Percentiles rank a stretch among this genome's conserved stretches.
Evolutionary conservation across 2,329 filamentous ascomycete species (phyloP).

Genomic region (Emydomyces testavorans): DNA sequence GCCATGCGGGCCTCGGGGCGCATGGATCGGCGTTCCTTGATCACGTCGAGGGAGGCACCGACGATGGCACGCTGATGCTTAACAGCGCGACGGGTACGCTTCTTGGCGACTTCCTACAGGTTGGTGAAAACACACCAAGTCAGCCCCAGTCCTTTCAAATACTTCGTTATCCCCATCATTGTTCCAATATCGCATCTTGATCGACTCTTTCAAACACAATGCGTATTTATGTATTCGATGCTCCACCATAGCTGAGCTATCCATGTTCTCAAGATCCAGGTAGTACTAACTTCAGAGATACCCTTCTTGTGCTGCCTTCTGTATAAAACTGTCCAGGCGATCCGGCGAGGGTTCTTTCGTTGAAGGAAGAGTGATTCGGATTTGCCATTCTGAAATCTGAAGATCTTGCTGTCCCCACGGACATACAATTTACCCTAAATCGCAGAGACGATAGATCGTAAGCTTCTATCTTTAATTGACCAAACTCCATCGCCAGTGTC

Average conservation of each 20-base stretch:
- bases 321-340: conserved; percentile 97
- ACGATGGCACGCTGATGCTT: conserved; percentile 99
- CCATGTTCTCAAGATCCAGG: neutral
- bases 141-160: conserved; percentile 4
- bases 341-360: conserved; percentile 99
- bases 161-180: neutral
- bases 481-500: neutral
- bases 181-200: neutral
- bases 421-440: conserved; percentile 96
- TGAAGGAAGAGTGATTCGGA: conserved; percentile 99
- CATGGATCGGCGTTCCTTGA: conserved; percentile 95
- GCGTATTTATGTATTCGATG: conserved; percentile 6
- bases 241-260: neutral
- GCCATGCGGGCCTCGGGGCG: conserved; percentile 92
- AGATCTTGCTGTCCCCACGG: conserved; percentile 99
- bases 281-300: conserved; percentile 88
- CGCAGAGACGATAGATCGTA: conserved; percentile 20
- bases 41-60: conserved; percentile 97
- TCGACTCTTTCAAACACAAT: conserved; percentile 8
- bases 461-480: neutral
- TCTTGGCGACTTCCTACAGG: conserved; percentile 95
- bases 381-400: conserved; percentile 99
- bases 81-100: conserved; percentile 94
- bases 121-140: conserved; percentile 17
- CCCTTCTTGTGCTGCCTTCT: conserved; percentile 99